Evolutionary conservation across 2,329 filamentous ascomycete genomes (phyloP), one percentile per base, ranked within the genome.

Genomic region (Microcyclospora pomicola): DNA sequence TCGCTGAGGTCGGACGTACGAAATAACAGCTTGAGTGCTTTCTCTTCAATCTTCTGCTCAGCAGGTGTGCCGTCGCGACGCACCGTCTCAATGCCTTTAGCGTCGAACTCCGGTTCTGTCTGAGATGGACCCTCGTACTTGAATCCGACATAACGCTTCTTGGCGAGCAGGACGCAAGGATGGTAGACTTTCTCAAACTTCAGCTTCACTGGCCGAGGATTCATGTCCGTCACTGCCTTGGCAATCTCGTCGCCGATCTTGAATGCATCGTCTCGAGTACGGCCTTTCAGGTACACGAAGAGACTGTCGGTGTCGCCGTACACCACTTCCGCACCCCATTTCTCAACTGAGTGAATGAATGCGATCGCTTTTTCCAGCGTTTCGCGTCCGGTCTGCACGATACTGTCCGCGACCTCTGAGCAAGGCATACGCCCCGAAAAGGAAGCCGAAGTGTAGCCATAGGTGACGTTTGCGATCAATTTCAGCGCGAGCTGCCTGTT

Each of bases 171-270:
- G 0, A 96, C 77, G 55, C 88, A 96, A 0, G 92, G 91, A 46
- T 93, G 82, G 59, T 98, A 98, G 1, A 98, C 88, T 51, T 98
- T 98, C 58, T 98, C 91, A 49, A 98, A 95, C 57, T 96, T 96
- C 45, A 98, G 78, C 61, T 94, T 96, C 48, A 98, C 69, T 0
- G 91, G 91, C 1, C 80, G 75, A 2, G 91, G 92, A 53, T 95
- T 98, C 66, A 82, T 80, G 38, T 84, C 73, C 0, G 91, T 96
- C 40, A 98, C 76, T 11, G 80, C 78, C 52, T 82, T 75, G 27
- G 87, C 81, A 43, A 98, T 98, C 55, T 96, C 88, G 49, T 87
- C 77, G 24, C 91, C 92, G 37, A 98, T 86, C 38, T 80, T 72
- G 59, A 98, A 98, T 0, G 92, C 92, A 56, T 96, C 76, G 14